Base-by-base conservation (phyloP, 2,329 filamentous ascomycete genomes). In the Elsinoe necatrix region DNA sequence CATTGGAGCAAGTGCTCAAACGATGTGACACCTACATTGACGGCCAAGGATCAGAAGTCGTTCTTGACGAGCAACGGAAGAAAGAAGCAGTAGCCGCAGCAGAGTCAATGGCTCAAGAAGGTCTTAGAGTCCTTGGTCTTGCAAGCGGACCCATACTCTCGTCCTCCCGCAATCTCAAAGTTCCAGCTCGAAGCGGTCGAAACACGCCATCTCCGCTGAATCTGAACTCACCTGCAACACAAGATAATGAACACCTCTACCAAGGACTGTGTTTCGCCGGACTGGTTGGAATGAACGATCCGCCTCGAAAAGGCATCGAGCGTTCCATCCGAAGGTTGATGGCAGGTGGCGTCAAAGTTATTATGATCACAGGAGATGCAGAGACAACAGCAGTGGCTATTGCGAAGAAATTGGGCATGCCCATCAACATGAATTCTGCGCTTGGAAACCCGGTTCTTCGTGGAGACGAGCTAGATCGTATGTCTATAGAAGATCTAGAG, bases 301-400 rank as follows among this genome's bases (percentile, higher is more conserved):
- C 93, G 3, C 93, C 93, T 2, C 80, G 93, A 51, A 89, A 90
- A 62, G 90, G 90, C 42, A 93, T 98, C 7, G 87, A 89, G 63
- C 85, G 86, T 61, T 90, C 92, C 4, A 96, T 98, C 63, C 81
- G 89, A 63, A 85, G 87, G 60, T 76, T 98, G 56, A 92, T 97
- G 85, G 84, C 89, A 50, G 93, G 93, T 55, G 92, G 92, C 37
- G 93, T 98, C 61, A 93, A 90, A 70, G 89, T 98, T 48, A 95
- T 98, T 64, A 98, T 98, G 93, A 97, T 98, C 63, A 98, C 93
- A 8, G 93, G 93, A 58, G 93, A 98, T 70, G 89, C 93, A 14
- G 90, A 97, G 69, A 89, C 89, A 1, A 98, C 93, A 2, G 93
- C 93, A 1, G 78, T 96, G 45, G 93, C 93, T 0, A 97, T 98